Percentiles rank a stretch among this genome's conserved stretches.
These are phyloP conservation scores for Aspergillus biplanus DNA, from an alignment of 495 filamentous ascomycete genomes.

Conservation along the genomic window DNA sequence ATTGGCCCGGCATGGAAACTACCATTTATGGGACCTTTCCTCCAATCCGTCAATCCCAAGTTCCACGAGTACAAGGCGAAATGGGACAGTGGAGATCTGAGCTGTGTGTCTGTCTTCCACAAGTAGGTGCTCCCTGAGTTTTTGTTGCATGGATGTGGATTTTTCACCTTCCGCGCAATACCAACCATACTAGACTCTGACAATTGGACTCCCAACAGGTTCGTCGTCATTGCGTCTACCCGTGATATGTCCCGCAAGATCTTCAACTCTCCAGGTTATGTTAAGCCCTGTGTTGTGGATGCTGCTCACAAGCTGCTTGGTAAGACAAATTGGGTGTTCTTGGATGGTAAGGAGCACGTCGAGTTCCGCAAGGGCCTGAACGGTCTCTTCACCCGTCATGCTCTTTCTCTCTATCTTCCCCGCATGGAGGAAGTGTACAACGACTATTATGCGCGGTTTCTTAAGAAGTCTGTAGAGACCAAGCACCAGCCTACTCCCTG, in stretches of 20 bases:
- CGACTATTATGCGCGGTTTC: slow-evolving; percentile 77
- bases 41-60: slow-evolving; percentile 88
- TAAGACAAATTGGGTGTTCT: slow-evolving; percentile 93
- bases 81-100: slow-evolving; percentile 87
- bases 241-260: slow-evolving; percentile 96
- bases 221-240: slow-evolving; percentile 95
- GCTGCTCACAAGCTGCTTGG: slow-evolving; percentile 93
- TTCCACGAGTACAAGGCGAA: slow-evolving; percentile 89
- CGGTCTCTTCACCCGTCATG: slow-evolving; percentile 88
- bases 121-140: slow-evolving; percentile 65
- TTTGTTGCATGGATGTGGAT: not conserved
- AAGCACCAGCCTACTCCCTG: slow-evolving; percentile 76
- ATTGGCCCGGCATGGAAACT: slow-evolving; percentile 81
- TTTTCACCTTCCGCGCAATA: not conserved
- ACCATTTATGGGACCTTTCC: slow-evolving; percentile 95
- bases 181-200: slow-evolving; percentile 17
- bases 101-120: slow-evolving; percentile 98
- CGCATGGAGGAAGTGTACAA: slow-evolving; percentile 92
- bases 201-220: slow-evolving; percentile 54
- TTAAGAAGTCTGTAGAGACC: slow-evolving; percentile 68
- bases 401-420: slow-evolving; percentile 86
- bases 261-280: slow-evolving; percentile 90
- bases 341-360: slow-evolving; percentile 93
- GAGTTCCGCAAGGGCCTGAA: slow-evolving; percentile 98
- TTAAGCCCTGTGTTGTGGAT: slow-evolving; percentile 97